These are phyloP conservation scores for Sechiopsis laciniata DNA, from an alignment of 306 rosid species.

Conservation along the genomic window DNA sequence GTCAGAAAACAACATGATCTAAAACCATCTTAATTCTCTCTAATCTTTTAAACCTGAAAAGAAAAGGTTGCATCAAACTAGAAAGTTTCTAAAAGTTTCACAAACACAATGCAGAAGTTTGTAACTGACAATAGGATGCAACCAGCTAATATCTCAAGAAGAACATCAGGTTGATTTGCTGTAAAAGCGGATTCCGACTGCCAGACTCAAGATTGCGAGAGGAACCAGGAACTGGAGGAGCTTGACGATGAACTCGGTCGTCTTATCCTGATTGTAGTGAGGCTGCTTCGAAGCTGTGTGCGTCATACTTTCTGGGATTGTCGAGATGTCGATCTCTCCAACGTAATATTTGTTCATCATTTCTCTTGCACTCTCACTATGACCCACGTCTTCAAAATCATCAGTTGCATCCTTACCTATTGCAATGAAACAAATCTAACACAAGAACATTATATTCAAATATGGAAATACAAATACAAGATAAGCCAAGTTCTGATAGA, in stretches of 20 bases:
- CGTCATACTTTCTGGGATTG: slow-evolving; percentile 33
- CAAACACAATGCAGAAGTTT: slow-evolving; percentile 4
- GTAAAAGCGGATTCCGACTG: slow-evolving; percentile 42
- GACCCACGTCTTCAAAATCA: slow-evolving; percentile 57
- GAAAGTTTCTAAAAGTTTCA: neutral
- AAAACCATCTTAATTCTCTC: too few relatives aligned
- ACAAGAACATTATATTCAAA: too few relatives aligned
- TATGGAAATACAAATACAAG: too few relatives aligned
- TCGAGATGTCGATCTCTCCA: slow-evolving; percentile 39
- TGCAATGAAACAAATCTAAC: neutral
- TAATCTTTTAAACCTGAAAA: too few relatives aligned
- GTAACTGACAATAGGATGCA: neutral
- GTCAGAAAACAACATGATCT: too few relatives aligned
- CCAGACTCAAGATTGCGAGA: slow-evolving; percentile 44
- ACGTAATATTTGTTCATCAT: slow-evolving; percentile 36
- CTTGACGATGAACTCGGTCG: slow-evolving; percentile 45
- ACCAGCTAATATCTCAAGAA: slow-evolving; percentile 2
- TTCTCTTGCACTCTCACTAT: slow-evolving; percentile 46
- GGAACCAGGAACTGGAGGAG: slow-evolving; percentile 53
- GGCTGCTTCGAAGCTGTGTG: slow-evolving; percentile 45
- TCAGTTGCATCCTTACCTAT: slow-evolving; percentile 58
- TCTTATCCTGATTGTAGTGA: slow-evolving; percentile 46
- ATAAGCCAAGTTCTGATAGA: too few relatives aligned
- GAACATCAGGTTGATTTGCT: slow-evolving; percentile 28
- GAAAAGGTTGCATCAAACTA: neutral